Percentiles rank a stretch among this genome's conserved stretches.
phyloP scores from a whole-genome alignment of 1,284 basidiomycete species.

The Microbotryum violaceum region DNA sequence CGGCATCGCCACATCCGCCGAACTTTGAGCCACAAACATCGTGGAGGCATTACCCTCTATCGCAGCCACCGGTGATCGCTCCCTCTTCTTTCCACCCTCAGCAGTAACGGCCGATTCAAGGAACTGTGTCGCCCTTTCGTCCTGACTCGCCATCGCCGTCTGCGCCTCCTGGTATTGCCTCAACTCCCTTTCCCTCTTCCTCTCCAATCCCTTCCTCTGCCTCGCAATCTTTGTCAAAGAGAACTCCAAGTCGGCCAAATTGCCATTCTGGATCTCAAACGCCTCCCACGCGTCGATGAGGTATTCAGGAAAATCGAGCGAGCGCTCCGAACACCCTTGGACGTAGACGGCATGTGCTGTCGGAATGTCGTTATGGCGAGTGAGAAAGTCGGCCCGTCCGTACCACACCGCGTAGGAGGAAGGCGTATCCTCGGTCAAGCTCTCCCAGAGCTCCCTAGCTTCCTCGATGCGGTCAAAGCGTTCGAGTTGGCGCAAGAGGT shows the following conservation, averaged over 20 bases:
- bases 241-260: conserved; percentile 58
- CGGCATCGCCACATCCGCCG: conserved; percentile 7
- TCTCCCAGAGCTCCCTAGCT: conserved; percentile 34
- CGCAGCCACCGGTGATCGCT: conserved; percentile 17
- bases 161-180: conserved; percentile 12
- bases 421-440: conserved; percentile 27
- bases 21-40: conserved; percentile 3
- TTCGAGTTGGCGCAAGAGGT: conserved; percentile 51
- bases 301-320: conserved; percentile 84
- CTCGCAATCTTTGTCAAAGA: conserved; percentile 43
- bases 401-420: conserved; percentile 32
- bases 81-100: conserved; percentile 46
- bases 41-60: conserved; percentile 2
- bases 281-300: conserved; percentile 78
- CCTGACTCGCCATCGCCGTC: too few species aligned
- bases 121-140: not conserved
- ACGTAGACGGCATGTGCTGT: conserved; percentile 59
- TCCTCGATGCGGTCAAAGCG: conserved; percentile 33
- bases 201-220: conserved; percentile 56
- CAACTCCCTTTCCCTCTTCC: conserved; percentile 58
- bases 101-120: conserved; percentile 9
- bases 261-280: conserved; percentile 79
- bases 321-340: conserved; percentile 52
- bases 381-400: conserved; percentile 37
- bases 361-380: conserved; percentile 42